Evolutionary conservation across 805 yeast species (phyloP).

Genomic region (Wickerhamiella sorbophila): DNA sequence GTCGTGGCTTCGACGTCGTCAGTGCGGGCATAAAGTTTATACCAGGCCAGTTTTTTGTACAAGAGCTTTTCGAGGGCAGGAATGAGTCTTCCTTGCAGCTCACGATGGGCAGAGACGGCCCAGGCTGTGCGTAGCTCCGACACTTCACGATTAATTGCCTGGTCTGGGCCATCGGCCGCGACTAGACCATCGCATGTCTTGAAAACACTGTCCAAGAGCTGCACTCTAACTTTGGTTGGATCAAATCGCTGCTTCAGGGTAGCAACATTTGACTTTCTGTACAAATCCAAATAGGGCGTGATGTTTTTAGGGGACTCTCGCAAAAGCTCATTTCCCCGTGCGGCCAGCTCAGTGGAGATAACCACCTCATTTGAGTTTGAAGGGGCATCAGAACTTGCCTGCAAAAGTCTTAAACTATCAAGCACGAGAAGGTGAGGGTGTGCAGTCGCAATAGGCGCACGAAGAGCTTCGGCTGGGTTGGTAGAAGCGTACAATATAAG

Average conservation of each 20-base stretch:
- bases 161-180: background rate
- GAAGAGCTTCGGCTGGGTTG: conserved; percentile 13
- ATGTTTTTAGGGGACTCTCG: conserved; percentile 20
- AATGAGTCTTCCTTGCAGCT: conserved; percentile 24
- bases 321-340: conserved; percentile 17
- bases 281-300: conserved; percentile 14
- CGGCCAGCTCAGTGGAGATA: conserved; percentile 15
- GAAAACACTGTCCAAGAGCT: conserved; percentile 17
- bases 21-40: conserved; percentile 24
- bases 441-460: conserved; percentile 9
- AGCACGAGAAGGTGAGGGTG: conserved; percentile 16
- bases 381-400: background rate
- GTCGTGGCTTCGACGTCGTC: conserved; percentile 26
- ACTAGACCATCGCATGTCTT: conserved; percentile 21
- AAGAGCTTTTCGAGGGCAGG: conserved; percentile 17
- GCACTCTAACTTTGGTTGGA: conserved; percentile 7
- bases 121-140: conserved; percentile 19
- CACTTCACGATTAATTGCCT: background rate
- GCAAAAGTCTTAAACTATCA: conserved; percentile 2
- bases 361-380: background rate
- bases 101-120: conserved; percentile 27
- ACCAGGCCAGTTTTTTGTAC: conserved; percentile 23
- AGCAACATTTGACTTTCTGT: conserved; percentile 17
- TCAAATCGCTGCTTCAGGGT: conserved; percentile 13
- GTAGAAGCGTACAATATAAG: conserved; percentile 17